Evolutionary conservation across 495 filamentous ascomycete species (phyloP).

Genomic region (Cercophora samala): DNA sequence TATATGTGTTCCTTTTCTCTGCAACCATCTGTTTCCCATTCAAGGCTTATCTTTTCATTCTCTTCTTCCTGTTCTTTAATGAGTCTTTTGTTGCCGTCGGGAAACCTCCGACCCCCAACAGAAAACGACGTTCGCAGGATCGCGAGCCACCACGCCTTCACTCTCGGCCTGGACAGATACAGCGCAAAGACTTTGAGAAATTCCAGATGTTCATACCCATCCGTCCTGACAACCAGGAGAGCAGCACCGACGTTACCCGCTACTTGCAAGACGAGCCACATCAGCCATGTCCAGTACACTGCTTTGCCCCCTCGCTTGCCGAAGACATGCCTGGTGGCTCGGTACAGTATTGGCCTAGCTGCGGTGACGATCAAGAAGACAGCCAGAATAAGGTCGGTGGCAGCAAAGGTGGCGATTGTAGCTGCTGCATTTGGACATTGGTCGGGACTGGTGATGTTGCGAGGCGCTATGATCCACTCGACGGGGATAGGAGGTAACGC

Average conservation of each 20-base stretch:
- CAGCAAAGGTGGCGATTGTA: neutral
- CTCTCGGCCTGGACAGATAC: neutral
- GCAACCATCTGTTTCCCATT: neutral
- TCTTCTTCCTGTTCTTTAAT: neutral
- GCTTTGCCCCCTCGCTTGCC: neutral
- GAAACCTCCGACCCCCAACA: neutral
- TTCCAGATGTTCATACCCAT: neutral
- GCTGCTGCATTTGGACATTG: neutral
- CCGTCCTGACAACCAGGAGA: neutral
- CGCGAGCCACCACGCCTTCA: neutral
- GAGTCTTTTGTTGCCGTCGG: neutral
- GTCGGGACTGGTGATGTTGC: slow-evolving; percentile 4
- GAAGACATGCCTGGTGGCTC: neutral
- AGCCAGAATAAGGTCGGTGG: neutral
- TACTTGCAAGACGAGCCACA: neutral
- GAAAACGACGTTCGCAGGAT: neutral
- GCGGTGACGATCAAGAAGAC: slow-evolving; percentile 1
- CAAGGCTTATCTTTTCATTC: neutral
- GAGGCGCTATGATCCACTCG: slow-evolving; percentile 10
- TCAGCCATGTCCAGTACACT: neutral
- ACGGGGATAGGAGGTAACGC: neutral
- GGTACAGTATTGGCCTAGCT: neutral
- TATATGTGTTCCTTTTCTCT: neutral
- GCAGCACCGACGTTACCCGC: neutral
- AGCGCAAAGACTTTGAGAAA: neutral